These are phyloP conservation scores for Leccinum pellstonianum DNA, from an alignment of 768 basidiomycete genomes.

Conservation along the genomic window DNA sequence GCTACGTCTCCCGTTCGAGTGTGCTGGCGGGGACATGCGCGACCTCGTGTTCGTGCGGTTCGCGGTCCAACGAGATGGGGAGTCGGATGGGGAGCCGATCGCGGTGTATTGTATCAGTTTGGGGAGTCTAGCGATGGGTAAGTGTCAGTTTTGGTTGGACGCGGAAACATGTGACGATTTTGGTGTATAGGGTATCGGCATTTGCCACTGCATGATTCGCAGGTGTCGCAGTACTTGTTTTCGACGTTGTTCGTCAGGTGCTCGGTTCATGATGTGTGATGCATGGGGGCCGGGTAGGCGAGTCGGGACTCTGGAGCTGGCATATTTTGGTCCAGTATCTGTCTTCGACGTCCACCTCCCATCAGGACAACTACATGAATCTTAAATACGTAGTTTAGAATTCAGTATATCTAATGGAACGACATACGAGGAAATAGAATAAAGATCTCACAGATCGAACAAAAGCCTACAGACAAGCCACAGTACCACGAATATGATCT, in stretches of 20 bases:
- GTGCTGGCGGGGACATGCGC: conserved; percentile 64
- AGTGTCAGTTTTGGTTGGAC: conserved; percentile 10
- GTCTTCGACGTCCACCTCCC: background rate
- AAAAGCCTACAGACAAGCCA: no score
- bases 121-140: conserved; percentile 71
- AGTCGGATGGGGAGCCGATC: conserved; percentile 59
- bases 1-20: conserved; percentile 70
- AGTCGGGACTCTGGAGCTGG: background rate
- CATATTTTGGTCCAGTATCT: background rate
- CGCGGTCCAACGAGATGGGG: conserved; percentile 64
- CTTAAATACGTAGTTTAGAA: no score
- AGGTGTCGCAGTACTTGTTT: conserved; percentile 86
- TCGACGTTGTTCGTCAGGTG: conserved; percentile 88
- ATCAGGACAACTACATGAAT: no score
- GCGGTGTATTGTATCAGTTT: conserved; percentile 75
- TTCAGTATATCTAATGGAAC: no score
- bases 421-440: no score
- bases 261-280: conserved; percentile 38
- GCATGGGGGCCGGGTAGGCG: background rate
- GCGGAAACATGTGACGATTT: background rate
- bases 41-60: conserved; percentile 86
- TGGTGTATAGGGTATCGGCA: conserved; percentile 75
- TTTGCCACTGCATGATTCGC: conserved; percentile 83
- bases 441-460: no score
- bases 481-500: no score